Conservation (phyloP, 192 early-diverging fungal species). For the Chytriomyces hyalinus region DNA sequence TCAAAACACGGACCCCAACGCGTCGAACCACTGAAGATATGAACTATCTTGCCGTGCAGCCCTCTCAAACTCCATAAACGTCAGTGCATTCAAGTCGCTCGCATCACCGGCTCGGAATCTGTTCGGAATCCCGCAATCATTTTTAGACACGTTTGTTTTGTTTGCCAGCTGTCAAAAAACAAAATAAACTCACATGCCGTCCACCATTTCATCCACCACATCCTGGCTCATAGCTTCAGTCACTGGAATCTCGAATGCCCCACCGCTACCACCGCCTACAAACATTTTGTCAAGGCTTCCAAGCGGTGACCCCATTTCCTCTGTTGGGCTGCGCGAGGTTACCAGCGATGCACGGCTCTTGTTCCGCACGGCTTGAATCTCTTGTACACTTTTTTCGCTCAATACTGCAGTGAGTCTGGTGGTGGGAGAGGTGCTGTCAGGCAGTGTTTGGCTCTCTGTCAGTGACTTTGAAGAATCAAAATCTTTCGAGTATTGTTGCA, state of each 20-base stretch:
- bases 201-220: conserved; percentile 91
- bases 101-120: conserved; percentile 51
- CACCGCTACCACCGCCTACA: no score
- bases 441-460: no score
- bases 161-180: background rate
- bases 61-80: conserved; percentile 74
- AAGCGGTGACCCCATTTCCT: no score
- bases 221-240: conserved; percentile 91
- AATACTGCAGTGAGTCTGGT: no score
- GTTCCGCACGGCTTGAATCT: no score
- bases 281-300: no score
- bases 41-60: conserved; percentile 81
- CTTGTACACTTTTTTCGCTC: no score
- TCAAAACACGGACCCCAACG: conserved; percentile 80
- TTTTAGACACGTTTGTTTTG: conserved; percentile 48
- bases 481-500: conserved; percentile 79
- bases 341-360: no score
- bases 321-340: no score
- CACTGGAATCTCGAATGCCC: conserved; percentile 65
- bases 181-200: conserved; percentile 59
- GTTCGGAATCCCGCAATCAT: conserved; percentile 28
- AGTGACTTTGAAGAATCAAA: background rate
- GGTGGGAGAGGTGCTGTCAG: no score
- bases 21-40: conserved; percentile 86
- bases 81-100: conserved; percentile 57